Evolutionary conservation across 768 basidiomycete genomes (phyloP), one percentile per base, ranked within the genome.

Genomic region (Tulasnella sp.): DNA sequence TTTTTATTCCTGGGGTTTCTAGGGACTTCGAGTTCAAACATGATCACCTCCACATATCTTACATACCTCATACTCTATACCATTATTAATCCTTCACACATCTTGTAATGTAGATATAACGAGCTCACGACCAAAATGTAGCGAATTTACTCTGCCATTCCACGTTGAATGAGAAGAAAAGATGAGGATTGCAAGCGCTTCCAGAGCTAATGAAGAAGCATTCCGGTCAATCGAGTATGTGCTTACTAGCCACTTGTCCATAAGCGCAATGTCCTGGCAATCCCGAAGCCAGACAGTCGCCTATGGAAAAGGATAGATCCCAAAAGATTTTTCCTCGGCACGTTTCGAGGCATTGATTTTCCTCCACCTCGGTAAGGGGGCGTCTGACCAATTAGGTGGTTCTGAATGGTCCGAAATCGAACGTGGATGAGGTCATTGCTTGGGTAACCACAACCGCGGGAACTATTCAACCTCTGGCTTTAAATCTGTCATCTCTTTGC

Each of bases 401-500:
- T 6, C 28, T 69, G 31, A 37, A 20, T 69, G 64, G 64, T 24
- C 46, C 54, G n/a, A 54, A n/a, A n/a, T 69, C 28, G 64, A 69
- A 69, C 64, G 64, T 28, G 16, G 31, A 69, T 69, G 64, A 69
- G 64, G 31, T 69, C 64, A 69, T 69, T 69, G 64, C 64, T 69
- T 69, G 64, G 16, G 6, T 69, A 69, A 69, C 9, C 9, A 0
- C 20, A 37, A 69, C 64, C 64, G 64, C 64, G 64, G 64, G 64
- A 69, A 54, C 54, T 54, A n/a, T 12, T 54, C 54, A 28, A 37
- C 14, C 64, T 31, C 64, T 28, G 24, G 60, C 31, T 31, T 69
- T 69, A 69, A 69, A 69, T 69, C 64, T 69, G 64, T 69, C 64
- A 34, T 69, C 64, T 69, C 64, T 34, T 37, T 69, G 16, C 64